Evolutionary conservation across 1,284 basidiomycete species (phyloP).

Genomic region (Ustilago crameri): DNA sequence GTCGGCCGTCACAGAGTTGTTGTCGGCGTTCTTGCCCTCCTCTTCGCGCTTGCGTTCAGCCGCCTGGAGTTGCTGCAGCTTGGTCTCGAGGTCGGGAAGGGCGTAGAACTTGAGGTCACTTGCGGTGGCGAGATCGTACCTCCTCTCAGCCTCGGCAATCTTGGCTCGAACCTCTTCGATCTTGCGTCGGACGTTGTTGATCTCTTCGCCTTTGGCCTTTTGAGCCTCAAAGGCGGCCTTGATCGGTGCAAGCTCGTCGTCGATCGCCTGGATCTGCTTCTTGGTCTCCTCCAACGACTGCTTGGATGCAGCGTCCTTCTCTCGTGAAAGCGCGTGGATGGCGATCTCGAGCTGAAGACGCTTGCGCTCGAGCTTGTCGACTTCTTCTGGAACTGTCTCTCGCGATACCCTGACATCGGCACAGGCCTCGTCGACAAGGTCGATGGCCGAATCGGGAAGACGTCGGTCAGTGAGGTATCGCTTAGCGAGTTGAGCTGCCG

Average conservation of each 20-base stretch:
- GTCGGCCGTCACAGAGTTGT: slow-evolving; percentile 62
- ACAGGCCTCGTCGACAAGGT: slow-evolving; percentile 67
- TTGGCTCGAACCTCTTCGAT: slow-evolving; percentile 94
- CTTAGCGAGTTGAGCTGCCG: slow-evolving; percentile 90
- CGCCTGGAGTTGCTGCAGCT: slow-evolving; percentile 73
- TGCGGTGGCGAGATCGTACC: slow-evolving; percentile 71
- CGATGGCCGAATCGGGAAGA: slow-evolving; percentile 68
- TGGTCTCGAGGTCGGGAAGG: slow-evolving; percentile 84
- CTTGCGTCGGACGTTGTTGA: slow-evolving; percentile 80
- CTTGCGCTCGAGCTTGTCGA: slow-evolving; percentile 91
- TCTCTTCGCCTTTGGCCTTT: slow-evolving; percentile 85
- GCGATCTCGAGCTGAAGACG: slow-evolving; percentile 95
- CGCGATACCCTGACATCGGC: slow-evolving; percentile 73
- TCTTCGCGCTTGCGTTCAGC: slow-evolving; percentile 70
- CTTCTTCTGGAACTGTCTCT: slow-evolving; percentile 92
- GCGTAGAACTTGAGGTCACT: slow-evolving; percentile 93
- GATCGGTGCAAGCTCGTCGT: slow-evolving; percentile 89
- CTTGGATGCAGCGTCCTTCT: slow-evolving; percentile 90
- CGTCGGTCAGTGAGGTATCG: slow-evolving; percentile 78
- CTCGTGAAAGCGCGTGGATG: slow-evolving; percentile 83
- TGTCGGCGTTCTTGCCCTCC: slow-evolving; percentile 53
- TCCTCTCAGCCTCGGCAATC: slow-evolving; percentile 91
- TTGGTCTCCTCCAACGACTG: slow-evolving; percentile 82
- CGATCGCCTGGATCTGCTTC: slow-evolving; percentile 84
- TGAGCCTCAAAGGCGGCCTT: slow-evolving; percentile 89